phyloP scores from a whole-genome alignment of 441 rosid species.

The Lepidium campestre region DNA sequence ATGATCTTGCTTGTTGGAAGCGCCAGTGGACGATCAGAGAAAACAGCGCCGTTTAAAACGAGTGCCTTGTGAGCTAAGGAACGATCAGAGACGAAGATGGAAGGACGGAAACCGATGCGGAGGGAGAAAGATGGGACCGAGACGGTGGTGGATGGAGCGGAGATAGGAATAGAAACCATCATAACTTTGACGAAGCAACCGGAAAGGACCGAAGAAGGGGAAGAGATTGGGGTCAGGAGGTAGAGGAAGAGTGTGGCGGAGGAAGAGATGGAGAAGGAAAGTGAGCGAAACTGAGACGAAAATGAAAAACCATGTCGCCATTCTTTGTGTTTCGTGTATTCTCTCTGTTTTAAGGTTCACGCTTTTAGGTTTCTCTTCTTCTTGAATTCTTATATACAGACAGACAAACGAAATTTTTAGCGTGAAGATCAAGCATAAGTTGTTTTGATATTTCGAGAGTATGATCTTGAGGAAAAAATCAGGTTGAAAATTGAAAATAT shows the following conservation, averaged over 20 bases:
- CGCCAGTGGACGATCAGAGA: constrained; percentile 25
- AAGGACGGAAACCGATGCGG: background rate
- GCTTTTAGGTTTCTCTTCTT: too few species aligned
- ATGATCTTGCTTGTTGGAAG: background rate
- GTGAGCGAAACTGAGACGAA: background rate
- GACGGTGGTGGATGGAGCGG: constrained; percentile 16
- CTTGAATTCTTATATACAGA: too few species aligned
- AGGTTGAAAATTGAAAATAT: background rate
- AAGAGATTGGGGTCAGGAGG: constrained; percentile 7
- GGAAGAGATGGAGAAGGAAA: background rate
- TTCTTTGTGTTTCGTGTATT: background rate
- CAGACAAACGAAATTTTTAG: too few species aligned
- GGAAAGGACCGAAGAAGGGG: background rate
- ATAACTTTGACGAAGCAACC: background rate
- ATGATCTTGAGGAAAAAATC: too few species aligned
- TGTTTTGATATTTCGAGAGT: too few species aligned
- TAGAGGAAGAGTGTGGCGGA: background rate
- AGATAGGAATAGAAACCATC: background rate
- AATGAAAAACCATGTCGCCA: background rate
- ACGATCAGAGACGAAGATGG: constrained; percentile 22
- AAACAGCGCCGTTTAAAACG: constrained; percentile 12
- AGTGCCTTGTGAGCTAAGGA: constrained; percentile 22
- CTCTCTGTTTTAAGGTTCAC: too few species aligned
- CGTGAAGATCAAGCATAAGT: too few species aligned
- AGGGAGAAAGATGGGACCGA: constrained; percentile 31